Base-by-base conservation (phyloP, 306 rosid genomes). In the Dryas drummondii region DNA sequence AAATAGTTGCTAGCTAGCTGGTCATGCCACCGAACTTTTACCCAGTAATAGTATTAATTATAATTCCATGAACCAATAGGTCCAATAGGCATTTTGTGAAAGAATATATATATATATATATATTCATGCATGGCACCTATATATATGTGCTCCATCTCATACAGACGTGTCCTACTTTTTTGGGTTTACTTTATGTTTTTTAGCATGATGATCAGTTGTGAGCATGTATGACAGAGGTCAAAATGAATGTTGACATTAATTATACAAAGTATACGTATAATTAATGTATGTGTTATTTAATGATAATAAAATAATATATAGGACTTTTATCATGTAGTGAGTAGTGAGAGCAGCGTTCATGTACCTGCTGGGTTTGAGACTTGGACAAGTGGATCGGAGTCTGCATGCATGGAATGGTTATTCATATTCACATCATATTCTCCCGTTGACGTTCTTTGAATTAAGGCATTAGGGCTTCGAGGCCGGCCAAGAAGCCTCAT, bases 381-480 rank as follows among this genome's bases (percentile, higher is more conserved):
- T 56, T 69, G 44, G n/a, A 37, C 6, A 9, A 32, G 1, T 12
- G 41, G 27, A 8, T 14, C 11, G 10, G 60, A 7, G 54, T 6
- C n/a, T 17, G 19, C 19, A 7, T 48, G 61, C n/a, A 64, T 60
- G 81, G 69, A 32, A 32, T 32, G 22, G 22, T 22, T 60, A 57
- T 57, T 70, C n/a, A 32, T 32, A 1, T 32, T 32, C 1, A 32
- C 37, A 32, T 32, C 37, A 32, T 32, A 32, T 1, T 32, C 37
- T 0, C 65, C n/a, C 51, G 44, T 79, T 72, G 78, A 37, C 73
- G 66, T 73, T 73, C 75, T 58, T 73, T 66, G 78, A 50, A 73
- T 49, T 46, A 76, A 27, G 66, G 46, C 26, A 49, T 42, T 10
- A 32, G 37, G 37, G 50, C 27, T 61, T 45, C 5, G 1, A 32